Evolutionary conservation across 768 basidiomycete genomes (phyloP), one percentile per base, ranked within the genome.

Genomic region (Termitomyces sp.): DNA sequence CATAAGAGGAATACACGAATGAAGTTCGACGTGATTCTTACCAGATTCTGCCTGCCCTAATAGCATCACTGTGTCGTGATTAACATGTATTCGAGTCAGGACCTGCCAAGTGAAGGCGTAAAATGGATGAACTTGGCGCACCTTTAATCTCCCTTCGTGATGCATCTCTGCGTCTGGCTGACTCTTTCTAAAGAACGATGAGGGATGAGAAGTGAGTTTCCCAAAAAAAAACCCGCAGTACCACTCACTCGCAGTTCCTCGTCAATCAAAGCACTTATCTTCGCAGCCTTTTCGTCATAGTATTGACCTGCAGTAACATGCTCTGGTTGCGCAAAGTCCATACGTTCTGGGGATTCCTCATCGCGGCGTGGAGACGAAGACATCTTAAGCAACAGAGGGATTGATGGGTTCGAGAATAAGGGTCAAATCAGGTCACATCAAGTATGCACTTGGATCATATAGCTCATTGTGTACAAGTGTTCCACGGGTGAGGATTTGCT

Each of bases 1-100:
- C 29, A 22, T 31, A 33, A 3, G 25, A 9, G 3, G 5, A 10
- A 27, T 43, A 16, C 5, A 4, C 29, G 9, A 29, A 44, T 44
- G 18, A 27, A 23, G 3, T 7, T 31, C 9, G 4, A 42, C 15
- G 15, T 54, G 50, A 18, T 44, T 22, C 64, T 45, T 62, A 73
- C 80, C 80, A 47, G 83, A 84, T 67, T 89, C 89, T 56, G 89
- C 88, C 64, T 91, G 89, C 16, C 89, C 89, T 29, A 91, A 77
- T 9, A 91, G 76, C 73, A 91, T 82, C 33, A 89, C 86, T 87
- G 59, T 27, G 22, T 33, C 16, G 20, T 44, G 10, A 7, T 27
- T 55, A 44, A 43, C 23, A 31, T 52, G 15, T 6, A 44, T 52
- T 25, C 13, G 16, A n/a, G n/a, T n/a, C n/a, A n/a, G 31, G 7